Evolutionary conservation across 108 stramenopile genomes (phyloP).

Genomic region (Nitzschia sp.): DNA sequence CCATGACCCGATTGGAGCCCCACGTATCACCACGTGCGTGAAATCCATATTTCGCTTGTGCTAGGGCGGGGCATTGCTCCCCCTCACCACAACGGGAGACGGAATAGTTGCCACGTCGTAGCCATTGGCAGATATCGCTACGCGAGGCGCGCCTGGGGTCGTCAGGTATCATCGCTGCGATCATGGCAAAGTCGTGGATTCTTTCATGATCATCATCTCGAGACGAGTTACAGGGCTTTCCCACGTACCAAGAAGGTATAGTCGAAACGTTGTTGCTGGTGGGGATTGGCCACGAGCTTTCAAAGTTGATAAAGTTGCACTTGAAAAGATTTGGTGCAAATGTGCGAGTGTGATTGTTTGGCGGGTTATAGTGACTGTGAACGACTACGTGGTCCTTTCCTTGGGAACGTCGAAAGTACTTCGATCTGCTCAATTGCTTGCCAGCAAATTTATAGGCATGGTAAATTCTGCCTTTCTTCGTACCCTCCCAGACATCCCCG

Average conservation of each 20-base stretch:
- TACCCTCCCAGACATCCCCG: no score
- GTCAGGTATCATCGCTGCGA: constrained; percentile 1
- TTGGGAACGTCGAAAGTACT: constrained; percentile 14
- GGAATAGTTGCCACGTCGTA: not conserved
- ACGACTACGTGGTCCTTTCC: constrained; percentile 18
- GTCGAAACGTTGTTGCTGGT: no score
- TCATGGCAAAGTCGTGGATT: constrained; percentile 19
- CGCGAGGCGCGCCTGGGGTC: not conserved
- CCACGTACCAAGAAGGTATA: not conserved
- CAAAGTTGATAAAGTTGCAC: constrained; percentile 16
- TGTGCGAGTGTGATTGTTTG: not conserved
- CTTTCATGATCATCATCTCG: not conserved
- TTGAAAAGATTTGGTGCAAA: not conserved
- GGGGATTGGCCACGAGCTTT: not conserved
- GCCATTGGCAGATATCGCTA: constrained; percentile 13
- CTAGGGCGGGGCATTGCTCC: not conserved
- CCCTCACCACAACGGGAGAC: constrained; percentile 2
- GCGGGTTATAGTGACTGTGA: not conserved
- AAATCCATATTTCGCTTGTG: constrained; percentile 7
- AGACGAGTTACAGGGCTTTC: not conserved
- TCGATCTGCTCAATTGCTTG: not conserved
- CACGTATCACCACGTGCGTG: constrained; percentile 9
- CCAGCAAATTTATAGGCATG: constrained; percentile 1
- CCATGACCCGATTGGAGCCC: constrained; percentile 1
- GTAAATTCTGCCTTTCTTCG: no score